Percentiles rank a stretch among this genome's conserved stretches.
Conservation (phyloP, 805 yeast species). For the Wickerhamomyces mucosus region DNA sequence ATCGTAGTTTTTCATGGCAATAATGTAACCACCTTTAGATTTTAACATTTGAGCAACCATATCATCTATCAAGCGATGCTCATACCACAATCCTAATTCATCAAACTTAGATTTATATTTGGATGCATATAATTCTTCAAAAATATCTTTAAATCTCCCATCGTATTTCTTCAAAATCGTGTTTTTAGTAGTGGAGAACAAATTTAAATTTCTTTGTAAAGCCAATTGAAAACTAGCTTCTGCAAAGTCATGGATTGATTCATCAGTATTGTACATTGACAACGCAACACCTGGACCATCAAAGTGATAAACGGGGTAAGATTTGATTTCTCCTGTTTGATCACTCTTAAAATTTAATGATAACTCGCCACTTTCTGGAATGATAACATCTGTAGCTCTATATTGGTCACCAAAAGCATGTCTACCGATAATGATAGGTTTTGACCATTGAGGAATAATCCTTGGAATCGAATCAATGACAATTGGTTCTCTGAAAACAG, state of each 20-base stretch:
- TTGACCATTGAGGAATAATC: constrained; percentile 84
- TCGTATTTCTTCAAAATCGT: constrained; percentile 91
- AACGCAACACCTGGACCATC: constrained; percentile 66
- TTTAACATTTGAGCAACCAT: constrained; percentile 99
- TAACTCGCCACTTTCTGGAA: constrained; percentile 73
- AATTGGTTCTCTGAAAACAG: constrained; percentile 95
- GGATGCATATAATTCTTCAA: constrained; percentile 67
- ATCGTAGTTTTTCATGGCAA: constrained; percentile 96
- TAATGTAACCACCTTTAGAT: constrained; percentile 88
- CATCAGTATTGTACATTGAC: constrained; percentile 94
- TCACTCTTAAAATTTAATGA: constrained; percentile 68
- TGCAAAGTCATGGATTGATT: constrained; percentile 87
- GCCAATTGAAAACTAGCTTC: constrained; percentile 87
- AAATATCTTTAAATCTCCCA: constrained; percentile 91
- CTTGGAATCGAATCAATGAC: constrained; percentile 84
- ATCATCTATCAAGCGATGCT: constrained; percentile 93
- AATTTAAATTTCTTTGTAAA: constrained; percentile 61
- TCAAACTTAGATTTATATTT: constrained; percentile 69
- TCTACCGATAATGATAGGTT: constrained; percentile 94
- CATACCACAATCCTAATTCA: constrained; percentile 82
- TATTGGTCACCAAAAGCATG: constrained; percentile 98
- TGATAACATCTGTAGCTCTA: constrained; percentile 79
- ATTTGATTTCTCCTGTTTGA: constrained; percentile 45
- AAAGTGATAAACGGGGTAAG: constrained; percentile 58
- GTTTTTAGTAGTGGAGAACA: constrained; percentile 87